These are phyloP conservation scores for Candida nitratophila DNA, from an alignment of 805 yeast genomes.

Conservation along the genomic window DNA sequence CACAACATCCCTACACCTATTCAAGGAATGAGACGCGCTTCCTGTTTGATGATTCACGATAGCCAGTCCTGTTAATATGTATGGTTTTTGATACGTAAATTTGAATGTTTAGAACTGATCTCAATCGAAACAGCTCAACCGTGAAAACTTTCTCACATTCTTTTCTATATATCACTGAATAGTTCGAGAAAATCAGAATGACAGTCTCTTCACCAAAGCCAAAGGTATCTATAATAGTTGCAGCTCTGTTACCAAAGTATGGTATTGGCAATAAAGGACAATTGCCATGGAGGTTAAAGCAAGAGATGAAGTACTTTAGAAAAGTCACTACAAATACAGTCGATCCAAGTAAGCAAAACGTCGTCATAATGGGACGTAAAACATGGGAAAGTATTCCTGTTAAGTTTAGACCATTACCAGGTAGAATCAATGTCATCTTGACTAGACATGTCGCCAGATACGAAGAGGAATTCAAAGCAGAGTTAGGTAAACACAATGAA, in stretches of 20 bases:
- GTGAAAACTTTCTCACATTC: too few species aligned
- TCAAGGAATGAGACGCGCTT: neutral
- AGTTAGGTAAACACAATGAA: conserved; percentile 11
- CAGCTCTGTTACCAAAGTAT: conserved; percentile 69
- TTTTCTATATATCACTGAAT: too few species aligned
- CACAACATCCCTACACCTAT: too few species aligned
- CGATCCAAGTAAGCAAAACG: conserved; percentile 40
- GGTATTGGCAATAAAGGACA: conserved; percentile 83
- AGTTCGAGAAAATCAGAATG: neutral
- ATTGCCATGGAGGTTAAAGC: conserved; percentile 80
- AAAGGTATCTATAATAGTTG: conserved; percentile 66
- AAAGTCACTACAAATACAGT: conserved; percentile 51
- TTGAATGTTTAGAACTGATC: too few species aligned
- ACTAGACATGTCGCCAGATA: conserved; percentile 37
- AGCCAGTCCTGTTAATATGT: too few species aligned
- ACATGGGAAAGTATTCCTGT: conserved; percentile 94
- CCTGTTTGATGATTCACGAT: neutral
- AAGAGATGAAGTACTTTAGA: conserved; percentile 82
- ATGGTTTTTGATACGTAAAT: too few species aligned
- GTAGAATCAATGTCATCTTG: conserved; percentile 67
- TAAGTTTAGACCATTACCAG: conserved; percentile 76
- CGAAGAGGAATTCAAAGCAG: conserved; percentile 18
- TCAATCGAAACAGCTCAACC: too few species aligned
- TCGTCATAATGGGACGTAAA: conserved; percentile 91
- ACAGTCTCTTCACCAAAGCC: conserved; percentile 9